phyloP scores from a whole-genome alignment of 2,329 filamentous ascomycete species.

The Boeremia lycopersici region DNA sequence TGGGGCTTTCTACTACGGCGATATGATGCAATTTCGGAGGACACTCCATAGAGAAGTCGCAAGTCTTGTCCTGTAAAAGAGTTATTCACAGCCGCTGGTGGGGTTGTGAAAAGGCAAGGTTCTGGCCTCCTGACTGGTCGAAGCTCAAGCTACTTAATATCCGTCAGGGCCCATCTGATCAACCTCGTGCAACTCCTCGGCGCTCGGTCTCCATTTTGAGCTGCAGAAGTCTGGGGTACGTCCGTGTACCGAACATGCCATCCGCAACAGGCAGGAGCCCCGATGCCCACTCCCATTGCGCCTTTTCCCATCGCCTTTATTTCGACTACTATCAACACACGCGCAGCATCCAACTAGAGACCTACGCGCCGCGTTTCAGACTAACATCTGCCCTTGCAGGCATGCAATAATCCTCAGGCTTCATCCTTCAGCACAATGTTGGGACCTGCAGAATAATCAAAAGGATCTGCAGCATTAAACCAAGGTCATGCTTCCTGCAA shows the following conservation, averaged over 20 bases:
- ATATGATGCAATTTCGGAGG: background rate
- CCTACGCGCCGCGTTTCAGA: conserved; percentile 10
- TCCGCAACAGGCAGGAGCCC: conserved; percentile 29
- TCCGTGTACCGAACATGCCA: conserved; percentile 19
- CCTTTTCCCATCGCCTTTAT: conserved; percentile 18
- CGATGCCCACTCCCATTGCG: conserved; percentile 17
- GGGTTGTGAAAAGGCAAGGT: background rate
- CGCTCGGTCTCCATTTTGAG: conserved; percentile 6
- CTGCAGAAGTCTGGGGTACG: conserved; percentile 16
- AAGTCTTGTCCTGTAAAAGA: background rate
- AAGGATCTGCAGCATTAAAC: background rate
- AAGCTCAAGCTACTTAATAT: conserved; percentile 27
- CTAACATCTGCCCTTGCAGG: conserved; percentile 5
- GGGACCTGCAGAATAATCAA: background rate
- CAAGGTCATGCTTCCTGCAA: conserved; percentile 3
- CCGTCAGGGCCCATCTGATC: conserved; percentile 26
- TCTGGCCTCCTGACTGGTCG: conserved; percentile 29
- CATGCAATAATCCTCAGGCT: background rate
- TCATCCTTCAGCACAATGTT: background rate
- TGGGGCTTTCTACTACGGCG: background rate
- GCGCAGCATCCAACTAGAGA: background rate
- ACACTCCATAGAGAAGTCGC: background rate
- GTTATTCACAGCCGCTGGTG: background rate
- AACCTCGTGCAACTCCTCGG: conserved; percentile 23
- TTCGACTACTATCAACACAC: conserved; percentile 16